Base-by-base conservation (phyloP, 352 stramenopile species). In the Globisporangium ultimum region DNA sequence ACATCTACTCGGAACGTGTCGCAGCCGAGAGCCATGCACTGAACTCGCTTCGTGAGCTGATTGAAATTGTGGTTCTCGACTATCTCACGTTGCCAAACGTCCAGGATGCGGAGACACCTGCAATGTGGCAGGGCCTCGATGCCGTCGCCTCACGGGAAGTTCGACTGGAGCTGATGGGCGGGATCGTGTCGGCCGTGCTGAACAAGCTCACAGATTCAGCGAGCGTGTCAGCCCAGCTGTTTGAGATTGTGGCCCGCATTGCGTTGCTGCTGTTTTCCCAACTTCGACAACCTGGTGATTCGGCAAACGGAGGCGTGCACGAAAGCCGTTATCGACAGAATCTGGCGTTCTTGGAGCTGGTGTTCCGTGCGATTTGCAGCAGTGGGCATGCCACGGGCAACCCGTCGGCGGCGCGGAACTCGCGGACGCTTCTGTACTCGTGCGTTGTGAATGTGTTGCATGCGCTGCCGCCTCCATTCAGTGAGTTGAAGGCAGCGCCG, bases 1-100 rank as follows among this genome's bases (percentile, higher is more conserved):
- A 95, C 53, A 68, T 87, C 24, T 95, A 91, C 61, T 95, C 85
- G 32, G 85, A 95, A 50, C 78, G 81, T 20, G 79, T 95, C 54
- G 81, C 80, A 9, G 85, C 84, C 11, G 83, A 93, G 59, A 92
- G 81, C 43, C 83, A 93, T 18, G 75, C 81, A 36, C 61, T 95
- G 9, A 90, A 90, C 61, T 90, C 83, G 32, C 69, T 91, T 13
- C 78, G 81, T 10, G 81, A 92, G 60, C 67, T 95, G 28, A 74
- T 86, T 43, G 83, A 95, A 58, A 76, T 95, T 14, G 73, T 93
- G 55, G 80, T 90, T 15, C 62, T 95, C 6, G 80, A 93, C 48
- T 92, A 91, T 53, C 62, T 93, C 20, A 65, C 67, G 14, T 53
- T 88, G 41, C 63, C 69, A 24, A 68, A 71, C 28, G 73, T 83